Evolutionary conservation across 805 yeast species (phyloP), one percentile per base, ranked within the genome.

Genomic region (Candida takata): DNA sequence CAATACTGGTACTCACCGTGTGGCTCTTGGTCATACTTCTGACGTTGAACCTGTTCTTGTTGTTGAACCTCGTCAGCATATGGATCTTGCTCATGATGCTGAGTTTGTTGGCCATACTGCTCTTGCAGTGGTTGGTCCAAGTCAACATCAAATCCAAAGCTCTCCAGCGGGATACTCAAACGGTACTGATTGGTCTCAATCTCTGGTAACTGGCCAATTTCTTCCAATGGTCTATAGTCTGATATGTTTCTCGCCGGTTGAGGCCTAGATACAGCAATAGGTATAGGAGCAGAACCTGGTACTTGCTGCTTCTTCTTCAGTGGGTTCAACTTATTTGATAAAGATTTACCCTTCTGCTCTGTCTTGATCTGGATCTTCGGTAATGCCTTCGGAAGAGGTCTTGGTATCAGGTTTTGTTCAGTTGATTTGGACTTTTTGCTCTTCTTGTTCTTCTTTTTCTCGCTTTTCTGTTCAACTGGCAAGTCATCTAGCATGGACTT

Each of bases 101-200:
- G 23, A 20, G 7, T 10, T 10, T 20, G 23, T 20, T 7, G 23
- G 10, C 9, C 23, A 20, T 10, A 10, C 23, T 20, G 23, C 7
- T 2, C 23, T 20, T 31, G 21, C n/a, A 19, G 16, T 8, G 5
- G 21, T 7, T 35, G 24, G 18, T 29, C 31, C 15, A 29, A 12
- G 7, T 23, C 28, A 11, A 20, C 36, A 24, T 33, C 45, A 27
- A 51, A 39, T 1, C 44, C 51, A 33, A 52, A 49, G 13, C 36
- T 33, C 12, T 47, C 55, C 10, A 49, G 38, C 3, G 57, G 60
- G 8, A 50, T 44, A 14, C 54, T 51, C 14, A 52, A 27, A 27
- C 54, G 42, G 38, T 43, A 48, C 34, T 51, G 55, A 31, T 50
- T 47, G 6, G 48, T 44, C 36, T 48, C 52, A 31, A 49, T 46